These are phyloP conservation scores for Brassica cretica DNA, from an alignment of 345 rosid genomes.

Conservation along the genomic window DNA sequence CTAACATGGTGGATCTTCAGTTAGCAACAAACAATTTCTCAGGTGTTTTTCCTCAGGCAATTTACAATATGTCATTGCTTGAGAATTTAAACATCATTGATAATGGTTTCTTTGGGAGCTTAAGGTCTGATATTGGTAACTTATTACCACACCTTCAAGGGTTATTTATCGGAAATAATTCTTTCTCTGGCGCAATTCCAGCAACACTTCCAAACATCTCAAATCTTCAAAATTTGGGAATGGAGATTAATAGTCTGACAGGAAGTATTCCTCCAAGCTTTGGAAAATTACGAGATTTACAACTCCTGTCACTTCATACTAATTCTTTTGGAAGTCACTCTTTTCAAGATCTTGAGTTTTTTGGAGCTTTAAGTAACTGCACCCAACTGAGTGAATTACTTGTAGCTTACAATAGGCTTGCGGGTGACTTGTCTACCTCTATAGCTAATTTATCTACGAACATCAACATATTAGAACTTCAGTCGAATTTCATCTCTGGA, in stretches of 20 bases:
- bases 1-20: neutral
- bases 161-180: conserved; percentile 18
- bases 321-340: neutral
- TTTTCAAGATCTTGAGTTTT: neutral
- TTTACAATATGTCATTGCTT: conserved; percentile 40
- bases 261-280: neutral
- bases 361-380: conserved; percentile 12
- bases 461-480: neutral
- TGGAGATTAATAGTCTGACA: neutral
- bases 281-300: neutral
- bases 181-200: conserved; percentile 37
- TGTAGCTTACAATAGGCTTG: neutral
- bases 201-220: conserved; percentile 39
- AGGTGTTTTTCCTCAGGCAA: conserved; percentile 24
- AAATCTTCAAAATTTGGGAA: neutral
- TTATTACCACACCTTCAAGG: neutral
- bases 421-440: neutral
- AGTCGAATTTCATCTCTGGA: neutral
- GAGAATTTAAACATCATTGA: fast-evolving
- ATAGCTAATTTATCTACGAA: neutral
- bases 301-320: neutral
- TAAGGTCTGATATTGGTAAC: conserved; percentile 25
- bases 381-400: neutral
- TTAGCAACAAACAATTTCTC: neutral
- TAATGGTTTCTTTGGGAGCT: conserved; percentile 33